Evolutionary conservation across 129 eudicot species (phyloP), one percentile per base, ranked within the genome.

Genomic region (Lactuca saligna): DNA sequence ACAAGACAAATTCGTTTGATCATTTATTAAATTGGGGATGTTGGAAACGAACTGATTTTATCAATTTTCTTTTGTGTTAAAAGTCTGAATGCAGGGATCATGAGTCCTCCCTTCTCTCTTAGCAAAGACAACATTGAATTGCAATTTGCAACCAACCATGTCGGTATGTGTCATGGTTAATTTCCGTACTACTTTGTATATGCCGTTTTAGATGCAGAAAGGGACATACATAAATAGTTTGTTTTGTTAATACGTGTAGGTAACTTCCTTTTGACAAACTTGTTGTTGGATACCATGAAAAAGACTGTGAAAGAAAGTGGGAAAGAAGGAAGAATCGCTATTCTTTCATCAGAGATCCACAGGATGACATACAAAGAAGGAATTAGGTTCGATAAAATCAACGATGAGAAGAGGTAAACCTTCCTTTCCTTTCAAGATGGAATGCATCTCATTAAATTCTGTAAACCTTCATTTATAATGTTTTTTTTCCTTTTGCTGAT

Each of bases 61-160:
- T 11, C 1, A 46, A 1, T 25, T 25, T 25, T 10, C 0, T 46
- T 46, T 46, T 12, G 9, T 39, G 54, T 70, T 65, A 71, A 63
- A 65, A 91, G 97, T 65, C 81, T 82, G 68, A 91, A 91, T 74
- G 97, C 97, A 76, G 97, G 97, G 63, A 77, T 91, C 38, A 88
- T 91, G 97, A 85, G 85, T 15, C 81, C 88, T 9, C 97, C 97
- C 1, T 91, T 81, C 73, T 57, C 62, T 44, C 86, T 88, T 31
- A 79, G 96, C 4, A 78, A 86, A 74, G 97, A 91, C 87, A 80
- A 81, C 32, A 82, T 91, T 8, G 97, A 91, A 74, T 73, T 86
- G 65, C 97, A 91, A 64, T 85, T 91, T 17, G 96, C 93, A 13
- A 89, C 92, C 37, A 88, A 91, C 59, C 96, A 91, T 67, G 35